Evolutionary conservation across 2,329 filamentous ascomycete species (phyloP).

Genomic region (Cytospora chrysosperma): DNA sequence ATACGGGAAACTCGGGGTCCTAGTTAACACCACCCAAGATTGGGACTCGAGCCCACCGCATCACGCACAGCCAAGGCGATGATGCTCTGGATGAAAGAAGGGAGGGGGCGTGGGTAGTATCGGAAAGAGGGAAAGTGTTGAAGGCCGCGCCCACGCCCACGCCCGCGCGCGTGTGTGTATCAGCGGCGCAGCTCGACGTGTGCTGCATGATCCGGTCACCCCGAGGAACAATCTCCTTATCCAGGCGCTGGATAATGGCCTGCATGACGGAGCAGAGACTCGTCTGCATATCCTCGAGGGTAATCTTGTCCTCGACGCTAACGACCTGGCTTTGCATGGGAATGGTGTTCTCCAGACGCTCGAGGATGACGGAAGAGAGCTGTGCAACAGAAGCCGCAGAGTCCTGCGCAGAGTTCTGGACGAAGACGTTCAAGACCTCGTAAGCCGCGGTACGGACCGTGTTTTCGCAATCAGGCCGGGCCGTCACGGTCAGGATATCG

Average conservation of each 20-base stretch:
- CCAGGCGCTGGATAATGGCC: conserved; percentile 85
- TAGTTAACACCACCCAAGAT: no score
- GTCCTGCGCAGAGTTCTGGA: conserved; percentile 85
- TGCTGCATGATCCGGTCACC: conserved; percentile 89
- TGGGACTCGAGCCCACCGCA: no score
- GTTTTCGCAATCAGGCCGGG: conserved; percentile 78
- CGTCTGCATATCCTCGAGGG: conserved; percentile 95
- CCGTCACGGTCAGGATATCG: conserved; percentile 78
- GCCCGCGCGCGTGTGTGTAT: no score
- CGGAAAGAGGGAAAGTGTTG: no score
- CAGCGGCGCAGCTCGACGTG: no score
- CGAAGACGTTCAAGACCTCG: conserved; percentile 93
- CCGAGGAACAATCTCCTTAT: conserved; percentile 86
- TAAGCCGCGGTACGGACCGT: conserved; percentile 93
- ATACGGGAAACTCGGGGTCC: no score
- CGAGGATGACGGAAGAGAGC: conserved; percentile 83
- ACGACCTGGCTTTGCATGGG: conserved; percentile 90
- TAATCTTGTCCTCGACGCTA: conserved; percentile 94
- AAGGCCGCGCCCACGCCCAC: no score
- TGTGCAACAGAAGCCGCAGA: conserved; percentile 77
- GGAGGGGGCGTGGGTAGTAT: no score
- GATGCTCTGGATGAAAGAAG: no score
- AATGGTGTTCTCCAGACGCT: conserved; percentile 86
- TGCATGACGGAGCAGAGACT: conserved; percentile 89
- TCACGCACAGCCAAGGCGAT: no score